Percentiles rank a stretch among this genome's conserved stretches.
Conservation (phyloP, 495 filamentous ascomycete species). For the Aspergillus affinis region DNA sequence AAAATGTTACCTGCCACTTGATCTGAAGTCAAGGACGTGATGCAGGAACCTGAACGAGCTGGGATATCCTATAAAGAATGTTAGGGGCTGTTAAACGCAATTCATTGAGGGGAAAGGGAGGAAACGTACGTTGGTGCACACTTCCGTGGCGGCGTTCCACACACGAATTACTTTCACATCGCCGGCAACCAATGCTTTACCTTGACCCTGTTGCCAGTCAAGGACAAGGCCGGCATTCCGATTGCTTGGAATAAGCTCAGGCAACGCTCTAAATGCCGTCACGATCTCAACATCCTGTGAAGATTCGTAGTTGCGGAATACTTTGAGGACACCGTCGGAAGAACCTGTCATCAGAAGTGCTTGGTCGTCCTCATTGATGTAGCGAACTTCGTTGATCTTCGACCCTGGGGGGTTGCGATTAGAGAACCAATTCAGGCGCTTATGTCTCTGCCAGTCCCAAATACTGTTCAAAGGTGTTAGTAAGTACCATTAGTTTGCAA, state of each 20-base stretch:
- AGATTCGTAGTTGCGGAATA: conserved; percentile 85
- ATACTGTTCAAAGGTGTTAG: conserved; percentile 54
- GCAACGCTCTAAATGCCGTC: conserved; percentile 85
- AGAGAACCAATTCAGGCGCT: conserved; percentile 78
- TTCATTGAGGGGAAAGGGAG: not conserved
- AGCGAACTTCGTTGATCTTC: conserved; percentile 89
- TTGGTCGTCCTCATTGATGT: conserved; percentile 98
- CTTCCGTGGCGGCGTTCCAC: conserved; percentile 92
- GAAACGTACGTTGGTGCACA: conserved; percentile 70
- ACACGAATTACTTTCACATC: conserved; percentile 94
- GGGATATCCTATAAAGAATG: conserved; percentile 71
- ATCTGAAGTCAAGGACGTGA: conserved; percentile 93
- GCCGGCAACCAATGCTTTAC: conserved; percentile 88
- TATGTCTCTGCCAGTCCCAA: conserved; percentile 85
- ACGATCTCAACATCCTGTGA: conserved; percentile 77
- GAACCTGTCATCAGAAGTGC: conserved; percentile 92
- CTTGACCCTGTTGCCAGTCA: conserved; percentile 98
- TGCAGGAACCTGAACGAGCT: conserved; percentile 90
- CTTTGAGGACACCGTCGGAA: conserved; percentile 87
- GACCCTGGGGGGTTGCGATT: conserved; percentile 90
- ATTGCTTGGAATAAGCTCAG: conserved; percentile 87
- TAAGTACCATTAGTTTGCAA: not conserved
- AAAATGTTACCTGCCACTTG: conserved; percentile 97
- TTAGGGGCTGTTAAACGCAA: conserved; percentile 7
- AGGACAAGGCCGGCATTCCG: conserved; percentile 93